Percentiles rank a stretch among this genome's conserved stretches.
Evolutionary conservation across 306 rosid species (phyloP).

Genomic region (Cicer cuneatum): DNA sequence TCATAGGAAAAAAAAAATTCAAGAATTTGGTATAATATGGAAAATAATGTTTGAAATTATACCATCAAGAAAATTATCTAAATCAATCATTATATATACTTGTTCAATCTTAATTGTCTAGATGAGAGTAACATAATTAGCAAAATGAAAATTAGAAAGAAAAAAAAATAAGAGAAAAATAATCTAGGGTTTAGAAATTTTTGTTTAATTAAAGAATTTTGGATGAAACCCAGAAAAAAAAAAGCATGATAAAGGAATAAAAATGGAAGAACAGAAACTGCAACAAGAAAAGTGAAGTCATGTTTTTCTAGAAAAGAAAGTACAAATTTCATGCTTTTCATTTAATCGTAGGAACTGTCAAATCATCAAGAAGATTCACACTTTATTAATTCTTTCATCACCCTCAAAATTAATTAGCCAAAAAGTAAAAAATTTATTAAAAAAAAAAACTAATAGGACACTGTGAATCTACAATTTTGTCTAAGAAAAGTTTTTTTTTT

Average conservation of each 20-base stretch:
- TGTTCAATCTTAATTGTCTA: background rate
- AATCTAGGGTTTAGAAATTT: conserved; percentile 46
- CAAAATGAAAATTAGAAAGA: conserved; percentile 1
- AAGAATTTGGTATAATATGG: background rate
- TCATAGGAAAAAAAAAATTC: too few species aligned
- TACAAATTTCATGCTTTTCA: conserved; percentile 46
- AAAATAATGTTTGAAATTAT: background rate
- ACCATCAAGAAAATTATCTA: background rate
- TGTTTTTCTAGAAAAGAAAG: conserved; percentile 54
- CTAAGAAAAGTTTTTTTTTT: background rate
- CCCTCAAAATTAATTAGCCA: conserved; percentile 37
- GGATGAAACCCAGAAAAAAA: conserved; percentile 37
- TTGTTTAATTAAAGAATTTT: background rate
- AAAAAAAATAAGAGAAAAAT: background rate
- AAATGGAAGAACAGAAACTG: conserved; percentile 50
- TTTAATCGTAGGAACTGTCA: conserved; percentile 53
- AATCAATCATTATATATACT: background rate
- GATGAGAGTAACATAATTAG: conserved; percentile 23
- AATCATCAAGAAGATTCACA: conserved; percentile 51
- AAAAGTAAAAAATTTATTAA: background rate
- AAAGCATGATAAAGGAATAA: conserved; percentile 31
- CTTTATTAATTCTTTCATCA: conserved; percentile 41
- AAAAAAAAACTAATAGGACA: conserved; percentile 4
- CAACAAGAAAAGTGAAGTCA: conserved; percentile 49
- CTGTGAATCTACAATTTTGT: background rate